Evolutionary conservation across 2,329 filamentous ascomycete species (phyloP), one percentile per base, ranked within the genome.

Genomic region (Botrytis byssoidea): DNA sequence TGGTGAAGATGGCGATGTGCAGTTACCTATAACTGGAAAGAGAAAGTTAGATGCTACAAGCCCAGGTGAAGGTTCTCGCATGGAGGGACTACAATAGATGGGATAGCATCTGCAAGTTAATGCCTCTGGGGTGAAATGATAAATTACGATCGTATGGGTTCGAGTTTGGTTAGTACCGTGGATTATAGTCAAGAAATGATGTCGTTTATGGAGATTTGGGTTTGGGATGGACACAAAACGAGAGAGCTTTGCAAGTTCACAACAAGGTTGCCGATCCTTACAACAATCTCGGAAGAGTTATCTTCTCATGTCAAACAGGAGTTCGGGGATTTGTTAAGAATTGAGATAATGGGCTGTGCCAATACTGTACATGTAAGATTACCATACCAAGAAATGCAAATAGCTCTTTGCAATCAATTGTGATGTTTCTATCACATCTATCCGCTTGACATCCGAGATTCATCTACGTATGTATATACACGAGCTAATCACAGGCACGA

Each of bases 21-120:
- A 78, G 7, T 69, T 75, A 77, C 22, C 80, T 46, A 81, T 81
- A 70, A 82, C 83, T 29, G 83, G 82, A 67, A 90, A 90, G 83
- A 71, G 71, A 68, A 74, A 74, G 61, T 42, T 73, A 10, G 70
- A 65, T 51, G 60, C 71, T 51, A 42, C 44, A 5, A 40, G 60
- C 37, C 60, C 57, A 25, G 37, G 35, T 63, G 67, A 75, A 29
- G 73, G 74, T 74, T 40, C 60, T 57, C 73, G 40, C 70, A 74
- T 69, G 71, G 72, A 73, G 8, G 66, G 37, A 16, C 35, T 55
- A 37, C 32, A 55, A 55, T 70, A 46, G 42, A 57, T 25, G n/a
- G 25, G 48, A 42, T 42, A 51, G 20, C 37, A 55, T 20, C 18
- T 25, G 25, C 37, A 7, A 44, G 4, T 16, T 16, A 3, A 70